phyloP scores from a whole-genome alignment of 768 basidiomycete genomes.

The Boletus vermiculosoides region DNA sequence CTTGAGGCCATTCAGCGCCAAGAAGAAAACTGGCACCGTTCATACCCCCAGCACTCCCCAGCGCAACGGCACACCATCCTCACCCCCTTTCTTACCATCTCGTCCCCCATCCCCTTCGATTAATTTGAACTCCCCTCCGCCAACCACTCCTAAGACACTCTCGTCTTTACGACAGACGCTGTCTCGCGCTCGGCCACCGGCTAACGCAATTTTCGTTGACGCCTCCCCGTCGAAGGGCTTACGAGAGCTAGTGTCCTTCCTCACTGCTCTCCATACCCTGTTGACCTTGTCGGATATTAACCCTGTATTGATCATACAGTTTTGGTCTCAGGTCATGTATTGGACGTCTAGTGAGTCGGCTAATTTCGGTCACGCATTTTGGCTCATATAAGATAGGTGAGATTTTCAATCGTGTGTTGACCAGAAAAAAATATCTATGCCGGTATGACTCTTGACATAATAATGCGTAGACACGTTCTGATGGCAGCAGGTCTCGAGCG shows the following conservation, averaged over 20 bases:
- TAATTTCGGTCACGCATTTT: not conserved
- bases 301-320: constrained; percentile 81
- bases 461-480: constrained; percentile 2
- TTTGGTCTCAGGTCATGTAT: constrained; percentile 98
- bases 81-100: constrained; percentile 47
- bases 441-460: constrained; percentile 46
- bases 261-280: constrained; percentile 83
- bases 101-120: constrained; percentile 56
- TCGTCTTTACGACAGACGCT: constrained; percentile 70
- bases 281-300: constrained; percentile 87
- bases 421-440: constrained; percentile 94
- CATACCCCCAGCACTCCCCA: constrained; percentile 32
- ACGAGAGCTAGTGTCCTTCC: constrained; percentile 66
- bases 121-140: constrained; percentile 39
- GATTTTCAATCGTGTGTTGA: constrained; percentile 79
- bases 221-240: constrained; percentile 43
- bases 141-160: constrained; percentile 53
- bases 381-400: constrained; percentile 52
- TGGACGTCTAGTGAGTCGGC: constrained; percentile 87
- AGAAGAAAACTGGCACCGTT: constrained; percentile 46
- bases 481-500: constrained; percentile 61
- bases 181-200: constrained; percentile 51
- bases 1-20: constrained; percentile 66
- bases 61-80: constrained; percentile 39
- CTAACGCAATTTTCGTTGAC: constrained; percentile 51